Base-by-base conservation (phyloP, 2,329 filamentous ascomycete species). In the Diaporthe caulivora region DNA sequence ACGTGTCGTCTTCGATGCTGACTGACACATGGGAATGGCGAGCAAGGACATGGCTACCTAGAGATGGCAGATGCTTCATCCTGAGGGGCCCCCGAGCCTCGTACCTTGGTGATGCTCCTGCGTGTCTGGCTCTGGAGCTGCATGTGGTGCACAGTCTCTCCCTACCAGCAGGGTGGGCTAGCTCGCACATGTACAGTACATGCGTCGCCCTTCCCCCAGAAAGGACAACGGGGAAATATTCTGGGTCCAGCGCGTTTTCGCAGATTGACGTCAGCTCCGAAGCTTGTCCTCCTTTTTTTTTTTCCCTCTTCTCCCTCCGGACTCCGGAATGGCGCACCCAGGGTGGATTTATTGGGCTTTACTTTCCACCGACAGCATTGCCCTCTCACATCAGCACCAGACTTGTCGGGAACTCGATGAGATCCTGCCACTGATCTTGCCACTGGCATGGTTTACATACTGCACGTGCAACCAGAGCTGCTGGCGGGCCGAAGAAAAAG, bases 211-310 rank as follows among this genome's bases (percentile, higher is more conserved):
- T 51, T 44, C 62, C 62, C 62, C 51, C 29, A 9, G 51, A 65
- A 31, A 24, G 13, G 62, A 37, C 62, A 13, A 65, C 47, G 62
- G 62, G 62, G 62, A 65, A 65, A 65, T 49, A 51, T 65, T 51
- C 62, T 51, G 62, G 60, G 44, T 26, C 62, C 44, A 65, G 44
- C 51, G 29, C 62, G 62, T 51, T 51, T 37, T 65, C 62, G 62
- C 62, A 51, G 44, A 65, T 65, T 65, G 62, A 65, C 62, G 62
- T 65, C 62, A 65, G 62, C 62, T 65, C 62, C 62, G 62, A 65
- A 65, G 62, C 62, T 51, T 65, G 62, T 65, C 62, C 42, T n/a
- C 3, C 51, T 40, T 64, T 29, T 44, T 13, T 13, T 13, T 13
- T 40, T 13, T 40, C 13, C 37, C 13, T 13, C 42, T 58, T 26